Evolutionary conservation across 345 rosid genomes (phyloP).

Genomic region (Hibiscus syriacus): DNA sequence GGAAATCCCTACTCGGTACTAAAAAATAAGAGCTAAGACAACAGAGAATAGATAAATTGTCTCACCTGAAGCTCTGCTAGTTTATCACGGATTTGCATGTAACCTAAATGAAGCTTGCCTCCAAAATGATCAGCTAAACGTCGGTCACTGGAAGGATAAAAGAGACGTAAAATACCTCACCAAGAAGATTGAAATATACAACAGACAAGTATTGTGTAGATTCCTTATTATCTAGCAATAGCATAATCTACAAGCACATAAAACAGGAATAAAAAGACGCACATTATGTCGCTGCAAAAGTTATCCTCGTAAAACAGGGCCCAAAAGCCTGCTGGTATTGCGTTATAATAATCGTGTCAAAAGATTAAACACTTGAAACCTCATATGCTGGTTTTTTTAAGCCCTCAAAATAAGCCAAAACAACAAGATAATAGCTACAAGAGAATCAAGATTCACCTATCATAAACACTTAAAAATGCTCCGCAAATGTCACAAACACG

Average conservation of each 20-base stretch:
- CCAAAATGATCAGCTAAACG: conserved; percentile 99
- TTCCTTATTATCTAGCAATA: conserved; percentile 37
- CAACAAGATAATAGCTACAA: conserved; percentile 1
- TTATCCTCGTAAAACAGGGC: conserved; percentile 99
- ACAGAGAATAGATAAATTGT: background rate
- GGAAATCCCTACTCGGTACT: background rate
- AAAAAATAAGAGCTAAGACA: background rate
- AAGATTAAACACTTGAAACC: conserved; percentile 89
- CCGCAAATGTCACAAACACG: conserved; percentile 99
- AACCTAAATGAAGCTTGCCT: conserved; percentile 97
- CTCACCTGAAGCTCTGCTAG: conserved; percentile 84
- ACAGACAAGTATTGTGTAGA: conserved; percentile 8
- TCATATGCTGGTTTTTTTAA: conserved; percentile 41
- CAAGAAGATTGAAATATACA: conserved; percentile 8
- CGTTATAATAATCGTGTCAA: conserved; percentile 88
- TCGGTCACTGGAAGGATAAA: conserved; percentile 76
- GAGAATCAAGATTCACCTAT: conserved; percentile 49
- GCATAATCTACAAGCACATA: conserved; percentile 55
- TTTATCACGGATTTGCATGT: conserved; percentile 95
- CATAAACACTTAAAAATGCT: conserved; percentile 98
- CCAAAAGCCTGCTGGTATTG: conserved; percentile 99
- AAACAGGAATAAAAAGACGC: conserved; percentile 88
- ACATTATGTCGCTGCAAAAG: conserved; percentile 99
- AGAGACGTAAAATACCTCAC: conserved; percentile 21
- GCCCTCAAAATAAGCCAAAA: conserved; percentile 29